Base-by-base conservation (phyloP, 495 filamentous ascomycete genomes). In the Hyaloscypha hepaticicola region DNA sequence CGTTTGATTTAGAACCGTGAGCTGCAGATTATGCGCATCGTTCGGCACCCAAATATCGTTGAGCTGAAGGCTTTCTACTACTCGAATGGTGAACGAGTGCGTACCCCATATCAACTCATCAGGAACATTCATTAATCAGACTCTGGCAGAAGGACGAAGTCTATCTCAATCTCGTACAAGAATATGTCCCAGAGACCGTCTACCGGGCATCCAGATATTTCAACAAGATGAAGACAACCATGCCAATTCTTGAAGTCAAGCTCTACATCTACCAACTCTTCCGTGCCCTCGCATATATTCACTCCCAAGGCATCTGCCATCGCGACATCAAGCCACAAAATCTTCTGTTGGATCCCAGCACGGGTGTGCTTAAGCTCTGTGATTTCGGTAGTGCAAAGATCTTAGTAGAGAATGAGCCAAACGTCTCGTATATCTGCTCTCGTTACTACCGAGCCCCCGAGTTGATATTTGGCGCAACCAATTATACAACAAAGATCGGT, bases 401-500 rank as follows among this genome's bases (percentile, higher is more conserved):
- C 58, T 78, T 99, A 65, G 93, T 99, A 31, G 93, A 97, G 77
- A 97, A 99, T 69, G 95, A 99, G 80, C 95, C 95, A 2, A 99
- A 99, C 71, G 95, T 99, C 38, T 99, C 95, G 29, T 99, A 99
- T 80, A 99, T 99, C 72, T 99, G 95, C 82, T 99, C 95, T 53
- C 89, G 96, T 57, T 99, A 99, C 80, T 99, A 99, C 81, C 86
- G 95, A 71, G 95, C 95, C 34, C 95, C 95, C 4, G 95, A 99
- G 79, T 82, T 99, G 77, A 98, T 99, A 72, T 99, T 99, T 73
- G 96, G 95, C 61, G 95, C 95, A 14, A 98, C 96, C 34, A 99
- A 99, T 75, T 99, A 99, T 81, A 98, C 96, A 55, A 98, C 95
- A 68, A 99, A 99, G 80, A 99, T 99, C 76, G 95, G 95, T 99